These are phyloP conservation scores for Chytriomyces confervae DNA, from an alignment of 192 early-diverging fungal species.

Conservation along the genomic window DNA sequence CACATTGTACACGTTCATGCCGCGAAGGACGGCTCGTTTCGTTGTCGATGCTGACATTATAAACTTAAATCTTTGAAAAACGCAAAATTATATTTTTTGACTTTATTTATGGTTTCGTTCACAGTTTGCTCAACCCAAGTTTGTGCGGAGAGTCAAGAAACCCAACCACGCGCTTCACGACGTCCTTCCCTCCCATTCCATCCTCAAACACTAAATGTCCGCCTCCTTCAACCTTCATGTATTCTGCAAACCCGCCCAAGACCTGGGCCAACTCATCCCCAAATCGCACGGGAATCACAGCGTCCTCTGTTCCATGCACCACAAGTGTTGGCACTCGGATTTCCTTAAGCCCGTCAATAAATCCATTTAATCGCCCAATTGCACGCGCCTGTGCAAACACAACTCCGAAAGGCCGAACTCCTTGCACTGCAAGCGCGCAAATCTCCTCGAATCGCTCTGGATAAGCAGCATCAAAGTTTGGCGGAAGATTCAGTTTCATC, in stretches of 20 bases:
- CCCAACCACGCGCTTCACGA: not conserved
- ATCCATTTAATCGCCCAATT: not conserved
- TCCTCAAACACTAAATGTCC: constrained; percentile 21
- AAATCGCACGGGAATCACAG: not conserved
- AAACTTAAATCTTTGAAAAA: no score
- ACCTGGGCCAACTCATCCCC: not conserved
- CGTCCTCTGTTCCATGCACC: constrained; percentile 1
- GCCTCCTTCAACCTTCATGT: constrained; percentile 9
- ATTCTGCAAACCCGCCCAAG: not conserved
- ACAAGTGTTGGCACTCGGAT: not conserved
- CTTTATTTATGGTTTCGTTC: no score
- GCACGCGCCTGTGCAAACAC: not conserved
- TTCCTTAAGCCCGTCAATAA: not conserved
- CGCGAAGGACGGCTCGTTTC: no score
- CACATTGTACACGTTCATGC: no score
- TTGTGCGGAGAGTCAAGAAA: not conserved
- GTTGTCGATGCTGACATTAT: no score
- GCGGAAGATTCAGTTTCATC: not conserved
- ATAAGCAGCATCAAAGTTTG: not conserved
- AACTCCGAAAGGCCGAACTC: not conserved
- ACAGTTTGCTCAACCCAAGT: no score
- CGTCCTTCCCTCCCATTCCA: not conserved
- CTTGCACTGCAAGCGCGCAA: not conserved
- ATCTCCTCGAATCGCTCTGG: not conserved
- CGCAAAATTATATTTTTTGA: no score